Base-by-base conservation (phyloP, 176 grass and related monocot species). In the Musa schizocarpa region DNA sequence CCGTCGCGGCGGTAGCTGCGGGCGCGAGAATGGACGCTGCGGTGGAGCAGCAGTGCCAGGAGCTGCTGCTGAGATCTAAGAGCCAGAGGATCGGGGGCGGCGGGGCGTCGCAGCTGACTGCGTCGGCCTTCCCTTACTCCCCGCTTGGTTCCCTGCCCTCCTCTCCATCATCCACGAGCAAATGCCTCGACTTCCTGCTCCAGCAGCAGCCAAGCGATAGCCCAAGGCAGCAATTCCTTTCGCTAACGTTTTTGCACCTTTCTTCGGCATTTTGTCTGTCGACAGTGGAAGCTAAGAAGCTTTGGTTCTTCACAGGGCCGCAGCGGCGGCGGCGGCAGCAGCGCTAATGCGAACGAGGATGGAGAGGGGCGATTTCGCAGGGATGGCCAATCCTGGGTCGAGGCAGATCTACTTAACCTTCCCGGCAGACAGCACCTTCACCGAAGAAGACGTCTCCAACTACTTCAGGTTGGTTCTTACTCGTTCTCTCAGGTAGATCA, bases 351-450 rank as follows among this genome's bases (percentile, higher is more conserved):
- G 85, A 25, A 62, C 88, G 83, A 52, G 34, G 17, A 72, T 91
- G 9, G 86, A 89, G 65, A 83, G 90, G 29, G 53, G 76, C 20
- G 94, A 93, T 72, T 71, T 93, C 68, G 88, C 68, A 51, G 11
- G 75, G 85, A 85, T 93, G 79, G 65, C 90, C 71, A 98, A 98
- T 89, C 94, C 94, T 0, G 83, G 83, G 0, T 98, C 90, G 48
- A 82, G 94, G 50, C 94, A 98, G 86, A 98, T 98, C 89, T 98
- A 98, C 85, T 83, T 98, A 63, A 98, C 94, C 67, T 98, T 98
- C 77, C 94, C 94, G 24, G 94, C 94, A n/a, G 94, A 98, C 67
- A 98, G 94, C 84, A 98, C 94, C 14, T 98, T 98, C 82, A 83
- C 86, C 71, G 90, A 98, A 80, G 94, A 98, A 73, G 94, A 98